phyloP scores from a whole-genome alignment of 805 yeast genomes.

The Pichia sporocuriosa region DNA sequence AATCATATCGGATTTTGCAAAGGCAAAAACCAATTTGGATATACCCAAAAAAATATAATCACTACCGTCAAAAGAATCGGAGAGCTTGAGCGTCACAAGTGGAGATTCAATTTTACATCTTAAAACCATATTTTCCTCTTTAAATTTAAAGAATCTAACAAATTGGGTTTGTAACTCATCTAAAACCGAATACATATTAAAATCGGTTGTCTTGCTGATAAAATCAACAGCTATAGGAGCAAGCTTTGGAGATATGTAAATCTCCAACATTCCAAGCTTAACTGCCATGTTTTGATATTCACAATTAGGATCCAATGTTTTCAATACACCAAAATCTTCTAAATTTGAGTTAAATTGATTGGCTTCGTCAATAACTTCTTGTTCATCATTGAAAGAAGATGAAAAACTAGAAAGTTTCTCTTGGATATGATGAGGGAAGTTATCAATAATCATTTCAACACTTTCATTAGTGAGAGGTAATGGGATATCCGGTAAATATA shows the following conservation, averaged over 20 bases:
- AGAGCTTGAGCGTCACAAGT: constrained; percentile 25
- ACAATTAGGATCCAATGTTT: constrained; percentile 32
- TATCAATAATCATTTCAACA: constrained; percentile 35
- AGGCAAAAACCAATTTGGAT: constrained; percentile 32
- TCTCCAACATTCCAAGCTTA: constrained; percentile 46
- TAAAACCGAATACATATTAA: constrained; percentile 42
- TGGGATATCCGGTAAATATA: constrained; percentile 57
- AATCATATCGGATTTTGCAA: constrained; percentile 20
- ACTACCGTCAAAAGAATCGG: constrained; percentile 11
- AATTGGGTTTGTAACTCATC: constrained; percentile 62
- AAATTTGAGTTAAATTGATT: constrained; percentile 9
- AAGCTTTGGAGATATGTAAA: constrained; percentile 38
- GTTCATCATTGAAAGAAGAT: constrained; percentile 6
- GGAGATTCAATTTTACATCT: constrained; percentile 43
- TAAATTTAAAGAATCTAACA: constrained; percentile 5
- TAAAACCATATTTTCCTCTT: constrained; percentile 2
- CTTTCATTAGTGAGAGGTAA: constrained; percentile 50
- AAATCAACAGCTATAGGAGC: constrained; percentile 21
- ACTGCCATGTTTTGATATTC: constrained; percentile 51
- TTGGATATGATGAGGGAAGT: constrained; percentile 24
- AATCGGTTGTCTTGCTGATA: constrained; percentile 33
- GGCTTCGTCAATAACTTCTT: constrained; percentile 3
- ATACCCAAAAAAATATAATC: constrained; percentile 29
- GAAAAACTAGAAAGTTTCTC: constrained; percentile 11
- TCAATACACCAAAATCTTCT: constrained; percentile 8